These are phyloP conservation scores for Eimeria necatrix DNA, from an alignment of 169 alveolate species.

Conservation along the genomic window DNA sequence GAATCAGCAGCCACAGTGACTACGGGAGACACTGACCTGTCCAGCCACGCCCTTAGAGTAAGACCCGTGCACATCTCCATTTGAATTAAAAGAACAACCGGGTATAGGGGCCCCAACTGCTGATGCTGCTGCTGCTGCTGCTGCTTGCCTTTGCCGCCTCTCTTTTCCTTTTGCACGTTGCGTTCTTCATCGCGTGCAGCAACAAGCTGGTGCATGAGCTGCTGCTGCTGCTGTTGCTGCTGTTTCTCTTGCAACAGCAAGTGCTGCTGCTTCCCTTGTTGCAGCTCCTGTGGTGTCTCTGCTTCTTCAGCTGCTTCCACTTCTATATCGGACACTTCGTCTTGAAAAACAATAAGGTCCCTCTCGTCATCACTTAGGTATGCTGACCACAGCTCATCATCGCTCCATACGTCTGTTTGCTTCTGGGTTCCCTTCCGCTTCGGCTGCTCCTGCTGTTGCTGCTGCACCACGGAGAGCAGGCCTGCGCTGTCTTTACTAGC, in stretches of 20 bases:
- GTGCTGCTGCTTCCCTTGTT: neutral
- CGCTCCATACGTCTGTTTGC: neutral
- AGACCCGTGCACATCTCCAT: slow-evolving; percentile 93
- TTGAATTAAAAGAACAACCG: slow-evolving; percentile 87
- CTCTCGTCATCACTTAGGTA: slow-evolving; percentile 56
- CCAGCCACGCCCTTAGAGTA: slow-evolving; percentile 93
- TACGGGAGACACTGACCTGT: slow-evolving; percentile 80
- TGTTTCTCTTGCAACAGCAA: too few relatives aligned
- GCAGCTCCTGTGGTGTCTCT: neutral
- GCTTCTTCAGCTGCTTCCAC: slow-evolving; percentile 10
- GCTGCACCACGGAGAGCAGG: neutral
- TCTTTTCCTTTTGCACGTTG: neutral
- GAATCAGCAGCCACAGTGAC: neutral
- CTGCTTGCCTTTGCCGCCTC: slow-evolving; percentile 75
- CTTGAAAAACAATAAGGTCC: slow-evolving; percentile 52
- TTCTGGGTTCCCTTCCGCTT: neutral
- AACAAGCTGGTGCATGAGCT: slow-evolving; percentile 3
- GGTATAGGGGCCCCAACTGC: slow-evolving; percentile 75
- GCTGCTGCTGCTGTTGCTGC: slow-evolving; percentile 36
- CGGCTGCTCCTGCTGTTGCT: slow-evolving; percentile 11
- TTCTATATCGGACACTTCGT: neutral
- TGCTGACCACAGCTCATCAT: neutral
- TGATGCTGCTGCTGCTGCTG: slow-evolving; percentile 72
- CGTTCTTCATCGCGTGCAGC: slow-evolving; percentile 8
- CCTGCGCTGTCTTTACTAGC: neutral